These are phyloP conservation scores for Leccinum uliginosum DNA, from an alignment of 768 basidiomycete species.

Conservation along the genomic window DNA sequence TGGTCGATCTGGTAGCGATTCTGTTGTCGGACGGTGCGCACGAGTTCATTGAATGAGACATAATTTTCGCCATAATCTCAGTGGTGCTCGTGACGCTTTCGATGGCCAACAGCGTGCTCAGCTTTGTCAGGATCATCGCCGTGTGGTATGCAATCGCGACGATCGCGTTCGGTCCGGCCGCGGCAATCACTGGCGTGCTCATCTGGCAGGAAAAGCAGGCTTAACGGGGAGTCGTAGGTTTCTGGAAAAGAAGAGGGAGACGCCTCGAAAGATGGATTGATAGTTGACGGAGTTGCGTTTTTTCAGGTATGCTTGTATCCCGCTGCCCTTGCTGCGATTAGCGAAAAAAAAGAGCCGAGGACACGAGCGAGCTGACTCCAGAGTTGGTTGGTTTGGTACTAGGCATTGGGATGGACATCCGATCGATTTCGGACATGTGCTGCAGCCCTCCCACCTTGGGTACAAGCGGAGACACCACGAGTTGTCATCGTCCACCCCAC, in stretches of 20 bases:
- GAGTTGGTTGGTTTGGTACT: no score
- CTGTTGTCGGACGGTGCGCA: slow-evolving; percentile 10
- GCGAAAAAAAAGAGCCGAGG: background rate
- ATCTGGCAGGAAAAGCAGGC: slow-evolving; percentile 44
- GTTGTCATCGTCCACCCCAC: no score
- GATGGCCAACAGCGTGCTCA: slow-evolving; percentile 36
- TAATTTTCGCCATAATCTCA: slow-evolving; percentile 36
- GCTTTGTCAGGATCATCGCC: slow-evolving; percentile 35
- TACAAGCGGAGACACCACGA: no score
- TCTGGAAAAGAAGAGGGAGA: background rate
- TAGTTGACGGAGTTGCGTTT: background rate
- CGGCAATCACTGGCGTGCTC: slow-evolving; percentile 43
- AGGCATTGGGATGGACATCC: no score
- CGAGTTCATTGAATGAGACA: slow-evolving; percentile 52
- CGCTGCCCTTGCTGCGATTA: background rate
- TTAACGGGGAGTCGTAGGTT: slow-evolving; percentile 11
- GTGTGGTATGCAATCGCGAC: slow-evolving; percentile 43
- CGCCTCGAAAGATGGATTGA: slow-evolving; percentile 1
- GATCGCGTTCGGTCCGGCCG: slow-evolving; percentile 46
- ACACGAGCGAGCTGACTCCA: no score
- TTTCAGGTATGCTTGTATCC: background rate
- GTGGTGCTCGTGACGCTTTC: slow-evolving; percentile 45
- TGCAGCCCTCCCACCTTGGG: no score
- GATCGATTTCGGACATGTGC: no score
- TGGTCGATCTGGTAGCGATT: background rate